These are phyloP conservation scores for Didymella pinodella DNA, from an alignment of 2,329 filamentous ascomycete species.

Conservation along the genomic window DNA sequence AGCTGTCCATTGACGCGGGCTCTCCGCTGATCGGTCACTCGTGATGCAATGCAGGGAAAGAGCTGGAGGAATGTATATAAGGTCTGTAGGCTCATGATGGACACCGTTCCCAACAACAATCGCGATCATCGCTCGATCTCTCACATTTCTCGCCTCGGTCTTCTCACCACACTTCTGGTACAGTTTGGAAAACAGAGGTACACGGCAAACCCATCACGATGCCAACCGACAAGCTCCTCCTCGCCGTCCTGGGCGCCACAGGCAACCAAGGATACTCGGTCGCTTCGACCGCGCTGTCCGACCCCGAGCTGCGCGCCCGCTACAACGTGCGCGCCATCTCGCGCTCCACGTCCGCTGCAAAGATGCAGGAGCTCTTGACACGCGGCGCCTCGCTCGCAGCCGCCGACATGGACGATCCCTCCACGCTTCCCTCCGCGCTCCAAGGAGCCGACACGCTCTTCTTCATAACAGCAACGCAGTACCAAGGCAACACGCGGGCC, in stretches of 20 bases:
- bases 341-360: conserved; percentile 56
- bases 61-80: conserved; percentile 1
- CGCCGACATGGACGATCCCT: conserved; percentile 58
- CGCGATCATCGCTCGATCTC: not conserved
- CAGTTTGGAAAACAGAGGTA: not conserved
- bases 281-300: conserved; percentile 54
- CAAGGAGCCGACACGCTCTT: conserved; percentile 30
- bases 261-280: conserved; percentile 66
- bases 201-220: not conserved
- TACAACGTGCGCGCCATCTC: conserved; percentile 64
- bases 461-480: conserved; percentile 40
- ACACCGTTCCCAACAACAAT: not conserved
- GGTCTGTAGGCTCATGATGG: not conserved
- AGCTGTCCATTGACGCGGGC: not conserved
- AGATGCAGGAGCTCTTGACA: conserved; percentile 55
- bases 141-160: not conserved
- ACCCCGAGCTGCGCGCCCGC: conserved; percentile 52
- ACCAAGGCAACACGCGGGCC: conserved; percentile 29
- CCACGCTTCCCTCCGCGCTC: conserved; percentile 25
- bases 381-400: conserved; percentile 62
- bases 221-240: conserved; percentile 26
- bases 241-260: conserved; percentile 45
- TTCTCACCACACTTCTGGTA: not conserved
- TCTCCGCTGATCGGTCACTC: not conserved
- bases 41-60: not conserved